phyloP scores from a whole-genome alignment of 2,329 filamentous ascomycete genomes.

The Phaeosphaeriaceae sp. region DNA sequence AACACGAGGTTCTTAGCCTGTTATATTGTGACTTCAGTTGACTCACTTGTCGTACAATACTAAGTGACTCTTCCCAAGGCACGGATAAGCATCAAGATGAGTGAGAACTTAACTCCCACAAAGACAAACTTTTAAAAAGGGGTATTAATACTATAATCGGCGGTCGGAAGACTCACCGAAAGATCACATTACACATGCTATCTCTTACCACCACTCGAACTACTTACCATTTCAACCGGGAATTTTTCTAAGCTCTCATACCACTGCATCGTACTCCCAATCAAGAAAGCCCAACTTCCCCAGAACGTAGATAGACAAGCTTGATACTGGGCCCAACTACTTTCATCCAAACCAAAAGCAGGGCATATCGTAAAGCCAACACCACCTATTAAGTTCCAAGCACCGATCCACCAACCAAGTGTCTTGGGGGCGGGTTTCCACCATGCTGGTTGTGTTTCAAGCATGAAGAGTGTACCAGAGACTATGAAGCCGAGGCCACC shows the following conservation, averaged over 20 bases:
- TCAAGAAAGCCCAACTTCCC: constrained; percentile 45
- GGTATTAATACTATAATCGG: too few relatives aligned
- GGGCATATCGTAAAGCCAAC: constrained; percentile 63
- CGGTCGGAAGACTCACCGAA: too few relatives aligned
- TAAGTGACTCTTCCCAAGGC: too few relatives aligned
- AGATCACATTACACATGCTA: too few relatives aligned
- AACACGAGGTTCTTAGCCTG: too few relatives aligned
- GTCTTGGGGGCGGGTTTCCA: constrained; percentile 62
- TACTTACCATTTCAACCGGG: constrained; percentile 28
- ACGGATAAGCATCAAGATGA: too few relatives aligned
- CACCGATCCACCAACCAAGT: constrained; percentile 71
- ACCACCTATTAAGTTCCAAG: constrained; percentile 69
- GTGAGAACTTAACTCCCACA: too few relatives aligned
- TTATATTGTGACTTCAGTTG: too few relatives aligned
- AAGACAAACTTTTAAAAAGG: too few relatives aligned
- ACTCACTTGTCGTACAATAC: too few relatives aligned
- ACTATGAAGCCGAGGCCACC: constrained; percentile 68
- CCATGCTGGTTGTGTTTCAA: constrained; percentile 71
- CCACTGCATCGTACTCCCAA: constrained; percentile 42
- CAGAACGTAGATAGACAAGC: constrained; percentile 40
- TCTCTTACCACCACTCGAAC: not conserved
- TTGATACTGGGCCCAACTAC: constrained; percentile 44
- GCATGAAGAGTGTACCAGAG: constrained; percentile 65
- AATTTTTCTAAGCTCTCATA: constrained; percentile 45
- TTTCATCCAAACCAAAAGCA: constrained; percentile 40